Base-by-base conservation (phyloP, 805 yeast species). In the Candida pseudofarinosa region DNA sequence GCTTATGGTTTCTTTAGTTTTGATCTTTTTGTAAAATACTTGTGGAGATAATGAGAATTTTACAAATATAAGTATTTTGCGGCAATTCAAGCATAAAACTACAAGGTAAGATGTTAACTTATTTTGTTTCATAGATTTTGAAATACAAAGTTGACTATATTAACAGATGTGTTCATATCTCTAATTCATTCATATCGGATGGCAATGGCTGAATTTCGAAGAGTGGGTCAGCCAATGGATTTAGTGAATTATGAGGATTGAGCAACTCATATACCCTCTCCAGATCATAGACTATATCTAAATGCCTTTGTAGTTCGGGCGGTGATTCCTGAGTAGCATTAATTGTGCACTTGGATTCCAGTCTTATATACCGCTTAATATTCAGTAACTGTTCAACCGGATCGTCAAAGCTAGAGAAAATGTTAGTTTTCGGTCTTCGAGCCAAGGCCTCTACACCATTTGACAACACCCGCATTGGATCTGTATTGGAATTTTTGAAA, bases 371-470 rank as follows among this genome's bases (percentile, higher is more conserved):
- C 10, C 36, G 28, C 8, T 18, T 39, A 10, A 38, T 14, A 15
- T 26, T n/a, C n/a, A 19, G 12, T 4, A 43, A 30, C 13, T 43
- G 42, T 17, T 17, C 30, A 3, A 39, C 32, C 3, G 40, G 40
- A 15, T 43, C 46, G 37, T 43, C 35, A 16, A 19, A 17, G 3
- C 33, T 13, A 4, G 39, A 35, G 6, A 7, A 23, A 7, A 23
- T 23, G 10, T 23, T 23, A 23, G 10, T 7, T 10, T 23, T 23
- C 28, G 28, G 28, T 23, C 10, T 23, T 10, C 28, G 28, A 23
- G 28, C 28, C 28, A 23, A 23, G 28, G 6, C 6, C 37, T 56
- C 63, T 2, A 64, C 54, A 35, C 60, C 55, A 20, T 54, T 49
- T 13, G 60, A 46, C 4, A 65, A 45, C 1, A 52, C 46, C 17